Evolutionary conservation across 257 asterid genomes (phyloP).

Genomic region (Nicotiana paniculata): DNA sequence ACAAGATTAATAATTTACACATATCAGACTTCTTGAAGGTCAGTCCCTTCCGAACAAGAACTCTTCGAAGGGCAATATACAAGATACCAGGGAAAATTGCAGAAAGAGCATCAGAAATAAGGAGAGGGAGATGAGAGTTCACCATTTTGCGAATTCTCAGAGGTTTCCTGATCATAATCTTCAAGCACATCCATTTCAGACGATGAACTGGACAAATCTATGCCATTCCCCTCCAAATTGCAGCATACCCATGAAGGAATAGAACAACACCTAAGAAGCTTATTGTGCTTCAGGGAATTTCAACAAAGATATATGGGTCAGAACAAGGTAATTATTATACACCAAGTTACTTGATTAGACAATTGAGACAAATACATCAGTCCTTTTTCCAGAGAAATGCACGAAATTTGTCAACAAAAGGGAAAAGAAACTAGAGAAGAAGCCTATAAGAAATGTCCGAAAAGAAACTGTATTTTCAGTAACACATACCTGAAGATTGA

Average conservation of each 20-base stretch:
- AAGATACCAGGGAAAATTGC: not conserved
- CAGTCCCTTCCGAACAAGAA: not conserved
- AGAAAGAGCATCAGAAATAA: not conserved
- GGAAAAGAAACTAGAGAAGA: not conserved
- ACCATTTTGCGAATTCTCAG: constrained; percentile 26
- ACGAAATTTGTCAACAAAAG: not conserved
- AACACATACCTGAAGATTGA: constrained; percentile 70
- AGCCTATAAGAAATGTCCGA: not conserved
- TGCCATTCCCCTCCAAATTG: constrained; percentile 64
- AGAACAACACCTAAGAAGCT: constrained; percentile 42
- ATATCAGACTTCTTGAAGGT: not conserved
- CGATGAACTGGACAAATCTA: constrained; percentile 36
- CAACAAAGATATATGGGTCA: not conserved
- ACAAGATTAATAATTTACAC: constrained; percentile 14
- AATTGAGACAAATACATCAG: not conserved
- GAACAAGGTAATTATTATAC: not conserved
- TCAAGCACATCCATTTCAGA: constrained; percentile 92
- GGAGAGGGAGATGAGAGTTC: constrained; percentile 9
- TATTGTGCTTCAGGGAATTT: constrained; percentile 51
- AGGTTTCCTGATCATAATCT: constrained; percentile 37
- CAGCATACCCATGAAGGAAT: constrained; percentile 87
- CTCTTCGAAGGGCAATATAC: not conserved
- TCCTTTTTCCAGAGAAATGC: not conserved
- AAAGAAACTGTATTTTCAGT: not conserved
- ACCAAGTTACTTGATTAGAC: constrained; percentile 1